Base-by-base conservation (phyloP, 2,329 filamentous ascomycete genomes). In the Calonectria ilicicola region DNA sequence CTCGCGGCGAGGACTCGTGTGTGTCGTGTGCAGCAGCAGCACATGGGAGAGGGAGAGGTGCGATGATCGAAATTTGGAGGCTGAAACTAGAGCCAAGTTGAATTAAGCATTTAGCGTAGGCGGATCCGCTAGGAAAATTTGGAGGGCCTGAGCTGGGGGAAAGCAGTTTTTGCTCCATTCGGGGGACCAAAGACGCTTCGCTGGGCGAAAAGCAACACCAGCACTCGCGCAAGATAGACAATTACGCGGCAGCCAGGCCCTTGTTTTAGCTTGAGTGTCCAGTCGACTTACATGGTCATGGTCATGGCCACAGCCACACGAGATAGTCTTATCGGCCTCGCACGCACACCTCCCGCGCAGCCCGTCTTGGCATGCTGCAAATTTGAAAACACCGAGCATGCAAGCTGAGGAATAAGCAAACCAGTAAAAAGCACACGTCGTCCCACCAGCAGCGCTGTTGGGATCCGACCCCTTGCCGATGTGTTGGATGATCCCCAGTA, bases 401-500 rank as follows among this genome's bases (percentile, higher is more conserved):
- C 42, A 26, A 60, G 56, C 44, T 49, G 23, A 49, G 56, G 19
- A 51, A 40, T 14, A 51, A 40, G 32, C 42, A 68, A 58, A 12
- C 66, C 66, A 68, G 44, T 62, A 47, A 68, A 68, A 68, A 63
- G 38, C 65, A 44, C 44, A 46, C n/a, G 21, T 35, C 53, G 40
- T 49, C 44, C 53, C 21, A 32, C 42, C n/a, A 12, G n/a, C n/a
- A 12, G n/a, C 44, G 29, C 44, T 42, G 66, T 62, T 63, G 56
- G 42, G 53, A 68, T 68, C 27, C 53, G 23, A 63, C 53, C 66
- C 53, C 53, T 62, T 67, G 49, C 40, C 32, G 38, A 38, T 67
- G 65, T 67, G 32, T 60, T 67, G 47, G 64, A 56, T 35, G 65
- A 58, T 58, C 49, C 49, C 21, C 26, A 15, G 42, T 46, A 29